Conservation (phyloP, 148 eudicot species). For the Arbutus unedo region DNA sequence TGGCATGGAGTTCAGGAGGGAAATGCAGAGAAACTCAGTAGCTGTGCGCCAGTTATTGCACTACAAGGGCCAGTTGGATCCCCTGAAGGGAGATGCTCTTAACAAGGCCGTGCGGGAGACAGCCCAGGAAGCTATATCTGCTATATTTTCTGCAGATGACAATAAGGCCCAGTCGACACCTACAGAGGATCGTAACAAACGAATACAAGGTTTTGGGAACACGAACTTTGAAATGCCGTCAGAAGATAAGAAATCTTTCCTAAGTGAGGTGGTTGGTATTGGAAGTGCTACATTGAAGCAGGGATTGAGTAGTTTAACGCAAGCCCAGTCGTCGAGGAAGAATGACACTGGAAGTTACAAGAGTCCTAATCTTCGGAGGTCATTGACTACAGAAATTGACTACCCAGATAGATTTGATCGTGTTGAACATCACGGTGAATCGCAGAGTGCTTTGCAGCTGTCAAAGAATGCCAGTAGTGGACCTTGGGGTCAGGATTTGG, state of each 20-base stretch:
- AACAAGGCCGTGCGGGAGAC: conserved; percentile 93
- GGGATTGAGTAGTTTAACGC: conserved; percentile 67
- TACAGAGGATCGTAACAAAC: conserved; percentile 52
- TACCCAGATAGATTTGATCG: conserved; percentile 55
- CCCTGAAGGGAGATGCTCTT: conserved; percentile 86
- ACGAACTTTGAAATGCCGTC: conserved; percentile 60
- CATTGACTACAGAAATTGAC: conserved; percentile 66
- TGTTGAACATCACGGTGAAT: conserved; percentile 40
- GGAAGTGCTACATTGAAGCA: conserved; percentile 89
- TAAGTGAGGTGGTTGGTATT: conserved; percentile 84
- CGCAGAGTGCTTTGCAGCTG: conserved; percentile 36
- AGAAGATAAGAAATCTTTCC: conserved; percentile 78
- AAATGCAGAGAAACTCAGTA: conserved; percentile 95
- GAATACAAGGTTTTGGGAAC: conserved; percentile 94
- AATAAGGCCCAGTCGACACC: conserved; percentile 46
- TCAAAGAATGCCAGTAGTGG: conserved; percentile 47
- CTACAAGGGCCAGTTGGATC: conserved; percentile 81
- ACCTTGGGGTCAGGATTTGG: conserved; percentile 67
- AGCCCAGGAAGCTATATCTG: conserved; percentile 87
- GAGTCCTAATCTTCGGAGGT: conserved; percentile 76
- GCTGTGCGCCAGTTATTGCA: conserved; percentile 85
- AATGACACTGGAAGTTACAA: conserved; percentile 73
- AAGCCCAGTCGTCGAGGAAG: conserved; percentile 55
- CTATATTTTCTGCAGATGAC: conserved; percentile 79
- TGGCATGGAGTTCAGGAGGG: no score